Evolutionary conservation across 441 rosid species (phyloP).

Genomic region (Breynia disticha): DNA sequence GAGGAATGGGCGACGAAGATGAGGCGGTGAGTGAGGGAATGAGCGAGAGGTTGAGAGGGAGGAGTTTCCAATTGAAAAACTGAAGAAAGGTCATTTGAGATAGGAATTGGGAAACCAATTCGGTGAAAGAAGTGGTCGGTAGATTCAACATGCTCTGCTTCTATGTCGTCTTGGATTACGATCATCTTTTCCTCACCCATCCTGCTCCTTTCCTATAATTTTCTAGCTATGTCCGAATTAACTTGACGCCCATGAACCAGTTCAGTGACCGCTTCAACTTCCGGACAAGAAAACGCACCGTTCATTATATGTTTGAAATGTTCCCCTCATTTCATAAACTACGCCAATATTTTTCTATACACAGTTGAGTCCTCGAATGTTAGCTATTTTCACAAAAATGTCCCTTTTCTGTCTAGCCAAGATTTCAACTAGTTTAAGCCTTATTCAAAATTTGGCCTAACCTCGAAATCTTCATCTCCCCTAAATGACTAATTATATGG

Average conservation of each 20-base stretch:
- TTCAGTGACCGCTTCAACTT: not conserved
- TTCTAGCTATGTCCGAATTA: not conserved
- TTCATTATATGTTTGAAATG: too few relatives aligned
- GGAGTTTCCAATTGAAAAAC: conserved; percentile 37
- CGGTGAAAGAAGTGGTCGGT: conserved; percentile 58
- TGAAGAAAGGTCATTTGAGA: conserved; percentile 23
- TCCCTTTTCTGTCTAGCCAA: too few relatives aligned
- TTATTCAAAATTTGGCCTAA: too few relatives aligned
- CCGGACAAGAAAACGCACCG: too few relatives aligned
- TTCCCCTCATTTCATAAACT: too few relatives aligned
- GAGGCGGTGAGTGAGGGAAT: conserved; percentile 42
- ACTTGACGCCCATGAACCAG: not conserved
- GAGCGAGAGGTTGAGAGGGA: conserved; percentile 64
- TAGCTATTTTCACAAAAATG: too few relatives aligned
- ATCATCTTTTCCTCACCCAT: not conserved
- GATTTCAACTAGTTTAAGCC: too few relatives aligned
- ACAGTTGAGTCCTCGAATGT: too few relatives aligned
- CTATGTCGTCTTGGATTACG: conserved; percentile 38
- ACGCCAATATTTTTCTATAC: too few relatives aligned
- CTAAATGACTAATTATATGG: too few relatives aligned
- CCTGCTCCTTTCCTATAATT: not conserved
- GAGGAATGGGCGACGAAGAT: conserved; percentile 64
- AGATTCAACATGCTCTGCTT: conserved; percentile 44
- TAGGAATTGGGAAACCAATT: conserved; percentile 57
- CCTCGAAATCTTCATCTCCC: too few relatives aligned